A percentile compares a stretch with the other conserved stretches of the same genome.
Conservation (phyloP, 2,329 filamentous ascomycete genomes). For the Penicillium italicum region DNA sequence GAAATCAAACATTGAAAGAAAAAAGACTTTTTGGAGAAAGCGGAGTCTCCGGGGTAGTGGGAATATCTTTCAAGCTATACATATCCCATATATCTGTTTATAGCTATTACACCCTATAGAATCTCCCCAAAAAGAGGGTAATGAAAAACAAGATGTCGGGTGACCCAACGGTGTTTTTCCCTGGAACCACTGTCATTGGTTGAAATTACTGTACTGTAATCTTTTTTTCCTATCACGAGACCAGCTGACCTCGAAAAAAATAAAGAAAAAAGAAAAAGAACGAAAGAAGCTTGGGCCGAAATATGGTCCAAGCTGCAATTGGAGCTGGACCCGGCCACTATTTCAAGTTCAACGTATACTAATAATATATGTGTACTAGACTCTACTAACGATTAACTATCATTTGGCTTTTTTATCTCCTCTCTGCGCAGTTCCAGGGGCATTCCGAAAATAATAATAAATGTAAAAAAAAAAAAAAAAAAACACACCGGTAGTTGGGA, state of each 20-base stretch:
- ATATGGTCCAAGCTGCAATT: slow-evolving; percentile 11
- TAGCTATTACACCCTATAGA: background rate
- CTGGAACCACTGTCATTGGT: slow-evolving; percentile 30
- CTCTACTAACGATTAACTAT: background rate
- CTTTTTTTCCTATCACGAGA: slow-evolving; percentile 19
- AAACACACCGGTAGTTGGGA: slow-evolving; percentile 3
- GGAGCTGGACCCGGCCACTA: background rate
- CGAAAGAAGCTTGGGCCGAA: slow-evolving; percentile 23
- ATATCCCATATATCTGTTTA: background rate
- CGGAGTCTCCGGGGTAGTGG: slow-evolving; percentile 9
- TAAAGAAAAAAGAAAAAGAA: background rate
- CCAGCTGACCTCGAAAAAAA: slow-evolving; percentile 21
- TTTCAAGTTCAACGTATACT: background rate
- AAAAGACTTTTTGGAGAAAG: slow-evolving; percentile 6
- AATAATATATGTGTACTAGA: background rate
- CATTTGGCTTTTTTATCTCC: background rate
- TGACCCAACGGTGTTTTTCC: slow-evolving; percentile 41
- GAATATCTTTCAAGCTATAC: slow-evolving; percentile 1
- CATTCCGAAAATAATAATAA: background rate
- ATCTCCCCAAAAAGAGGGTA: background rate
- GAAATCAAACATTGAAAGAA: background rate
- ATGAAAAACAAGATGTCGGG: slow-evolving; percentile 28
- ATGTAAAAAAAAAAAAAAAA: background rate
- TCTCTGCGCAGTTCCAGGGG: background rate
- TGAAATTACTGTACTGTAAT: background rate